phyloP scores from a whole-genome alignment of 306 rosid species.

The Acacia crassicarpa region DNA sequence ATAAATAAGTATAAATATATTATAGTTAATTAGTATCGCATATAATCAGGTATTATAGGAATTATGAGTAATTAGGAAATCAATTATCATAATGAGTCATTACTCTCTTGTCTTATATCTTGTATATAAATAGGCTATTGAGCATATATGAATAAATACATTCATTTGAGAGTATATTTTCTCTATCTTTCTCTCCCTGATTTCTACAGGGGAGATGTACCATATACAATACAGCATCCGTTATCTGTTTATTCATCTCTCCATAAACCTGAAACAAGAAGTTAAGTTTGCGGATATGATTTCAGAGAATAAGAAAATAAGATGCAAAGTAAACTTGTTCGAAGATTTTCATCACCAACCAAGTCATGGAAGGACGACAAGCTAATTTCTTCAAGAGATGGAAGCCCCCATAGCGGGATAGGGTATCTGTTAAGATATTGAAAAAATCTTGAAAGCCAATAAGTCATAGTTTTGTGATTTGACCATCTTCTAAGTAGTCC shows the following conservation, averaged over 20 bases:
- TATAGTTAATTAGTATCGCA: no score
- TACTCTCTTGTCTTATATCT: no score
- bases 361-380: constrained; percentile 61
- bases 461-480: constrained; percentile 70
- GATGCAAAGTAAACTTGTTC: background rate
- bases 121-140: no score
- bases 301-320: background rate
- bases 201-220: constrained; percentile 42
- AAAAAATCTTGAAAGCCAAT: constrained; percentile 69
- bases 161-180: no score
- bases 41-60: no score
- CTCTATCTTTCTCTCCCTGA: no score
- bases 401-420: constrained; percentile 51
- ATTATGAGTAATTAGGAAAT: no score
- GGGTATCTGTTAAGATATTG: constrained; percentile 56
- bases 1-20: no score
- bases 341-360: constrained; percentile 45
- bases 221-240: constrained; percentile 67
- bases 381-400: constrained; percentile 63
- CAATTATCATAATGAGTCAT: no score
- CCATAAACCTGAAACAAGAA: constrained; percentile 53
- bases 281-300: background rate
- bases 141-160: no score
- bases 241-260: constrained; percentile 62
- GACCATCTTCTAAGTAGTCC: constrained; percentile 83